Evolutionary conservation across 2,329 filamentous ascomycete genomes (phyloP).

Genomic region (Kalmusia sp.): DNA sequence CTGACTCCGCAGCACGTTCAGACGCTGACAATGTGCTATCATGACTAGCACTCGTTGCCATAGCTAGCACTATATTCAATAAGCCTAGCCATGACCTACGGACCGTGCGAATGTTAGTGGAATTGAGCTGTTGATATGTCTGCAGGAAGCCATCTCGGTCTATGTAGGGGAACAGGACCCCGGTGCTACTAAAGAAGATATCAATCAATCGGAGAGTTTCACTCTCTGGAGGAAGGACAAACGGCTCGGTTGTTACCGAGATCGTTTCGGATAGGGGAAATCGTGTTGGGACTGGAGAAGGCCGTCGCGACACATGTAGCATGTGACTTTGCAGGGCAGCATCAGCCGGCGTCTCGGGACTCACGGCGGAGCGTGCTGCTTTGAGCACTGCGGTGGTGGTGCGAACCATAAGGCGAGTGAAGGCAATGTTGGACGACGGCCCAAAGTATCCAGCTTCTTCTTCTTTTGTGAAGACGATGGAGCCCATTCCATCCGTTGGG

Average conservation of each 20-base stretch:
- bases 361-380: conserved; percentile 1
- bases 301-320: conserved; percentile 23
- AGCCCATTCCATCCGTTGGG: conserved; percentile 45
- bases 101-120: conserved; percentile 42
- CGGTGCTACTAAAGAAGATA: too few relatives aligned
- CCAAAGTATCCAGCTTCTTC: conserved; percentile 48
- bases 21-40: conserved; percentile 38
- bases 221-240: too few relatives aligned
- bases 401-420: conserved; percentile 47
- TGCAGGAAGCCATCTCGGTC: conserved; percentile 45
- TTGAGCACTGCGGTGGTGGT: conserved; percentile 25
- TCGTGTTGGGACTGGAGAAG: conserved; percentile 23
- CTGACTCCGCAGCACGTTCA: conserved; percentile 49
- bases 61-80: conserved; percentile 59
- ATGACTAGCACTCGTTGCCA: conserved; percentile 50
- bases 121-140: conserved; percentile 42
- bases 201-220: too few relatives aligned
- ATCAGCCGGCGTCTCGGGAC: conserved; percentile 11
- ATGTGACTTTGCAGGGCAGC: conserved; percentile 22
- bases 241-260: too few relatives aligned
- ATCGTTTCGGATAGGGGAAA: too few relatives aligned
- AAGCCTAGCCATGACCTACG: conserved; percentile 60
- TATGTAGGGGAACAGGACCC: conserved; percentile 52
- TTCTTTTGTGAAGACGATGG: conserved; percentile 46
- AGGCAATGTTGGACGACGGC: conserved; percentile 53